phyloP scores from a whole-genome alignment of 345 rosid species.

The Eucalyptus tenuipes region DNA sequence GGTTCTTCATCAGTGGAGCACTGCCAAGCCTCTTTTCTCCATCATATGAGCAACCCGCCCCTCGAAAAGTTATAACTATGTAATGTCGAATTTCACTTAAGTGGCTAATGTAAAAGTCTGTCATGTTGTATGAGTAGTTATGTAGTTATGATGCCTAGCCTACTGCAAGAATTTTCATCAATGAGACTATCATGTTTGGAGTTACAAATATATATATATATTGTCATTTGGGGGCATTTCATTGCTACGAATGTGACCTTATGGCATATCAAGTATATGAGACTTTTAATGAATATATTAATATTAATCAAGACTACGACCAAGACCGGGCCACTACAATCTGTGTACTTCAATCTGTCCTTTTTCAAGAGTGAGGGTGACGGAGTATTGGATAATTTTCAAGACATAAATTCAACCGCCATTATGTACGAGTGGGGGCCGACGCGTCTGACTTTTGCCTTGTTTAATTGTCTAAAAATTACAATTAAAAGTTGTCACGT shows the following conservation, averaged over 20 bases:
- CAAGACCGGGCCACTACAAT: neutral
- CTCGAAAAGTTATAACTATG: neutral
- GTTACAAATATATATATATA: neutral
- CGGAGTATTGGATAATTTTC: neutral
- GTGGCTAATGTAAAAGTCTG: neutral
- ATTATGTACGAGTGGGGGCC: neutral
- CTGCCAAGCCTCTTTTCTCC: constrained; percentile 9
- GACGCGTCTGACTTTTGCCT: neutral
- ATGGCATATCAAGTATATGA: neutral
- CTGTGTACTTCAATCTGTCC: neutral
- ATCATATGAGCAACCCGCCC: neutral
- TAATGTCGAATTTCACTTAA: neutral
- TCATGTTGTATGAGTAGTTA: neutral
- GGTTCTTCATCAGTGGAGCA: constrained; percentile 36
- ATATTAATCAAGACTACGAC: neutral
- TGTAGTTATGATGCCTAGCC: neutral
- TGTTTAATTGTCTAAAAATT: neutral
- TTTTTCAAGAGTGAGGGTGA: neutral
- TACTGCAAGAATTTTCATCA: neutral
- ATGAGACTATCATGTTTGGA: neutral
- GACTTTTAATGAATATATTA: neutral
- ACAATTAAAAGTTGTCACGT: neutral
- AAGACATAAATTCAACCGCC: neutral
- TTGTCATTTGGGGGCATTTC: neutral
- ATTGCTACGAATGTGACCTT: neutral